Evolutionary conservation across 2,329 filamentous ascomycete species (phyloP).

Genomic region (Sclerotinia subarctica): DNA sequence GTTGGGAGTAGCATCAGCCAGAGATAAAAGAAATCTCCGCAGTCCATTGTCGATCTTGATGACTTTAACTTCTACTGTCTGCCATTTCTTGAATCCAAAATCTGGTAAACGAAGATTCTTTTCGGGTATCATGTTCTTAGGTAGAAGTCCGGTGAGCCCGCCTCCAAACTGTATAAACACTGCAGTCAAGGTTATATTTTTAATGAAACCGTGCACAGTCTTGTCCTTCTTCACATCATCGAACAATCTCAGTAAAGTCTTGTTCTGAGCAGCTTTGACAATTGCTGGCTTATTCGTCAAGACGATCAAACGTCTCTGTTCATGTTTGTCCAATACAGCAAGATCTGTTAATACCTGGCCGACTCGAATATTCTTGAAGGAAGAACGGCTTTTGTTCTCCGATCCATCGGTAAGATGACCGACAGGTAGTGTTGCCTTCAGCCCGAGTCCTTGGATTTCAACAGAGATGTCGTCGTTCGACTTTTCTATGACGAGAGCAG

Average conservation of each 20-base stretch:
- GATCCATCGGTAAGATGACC: conserved; percentile 86
- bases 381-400: conserved; percentile 69
- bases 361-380: conserved; percentile 76
- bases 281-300: conserved; percentile 83
- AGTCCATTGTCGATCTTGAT: conserved; percentile 68
- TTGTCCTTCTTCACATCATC: conserved; percentile 69
- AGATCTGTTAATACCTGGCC: conserved; percentile 80
- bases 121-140: conserved; percentile 72
- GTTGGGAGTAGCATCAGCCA: conserved; percentile 51
- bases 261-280: conserved; percentile 68
- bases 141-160: conserved; percentile 72
- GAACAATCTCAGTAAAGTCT: conserved; percentile 68
- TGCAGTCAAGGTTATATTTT: conserved; percentile 76
- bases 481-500: conserved; percentile 78
- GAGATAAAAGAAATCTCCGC: conserved; percentile 64
- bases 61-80: conserved; percentile 72
- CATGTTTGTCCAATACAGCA: conserved; percentile 82
- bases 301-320: conserved; percentile 69
- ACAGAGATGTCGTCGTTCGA: conserved; percentile 72
- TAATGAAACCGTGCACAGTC: conserved; percentile 73
- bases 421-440: conserved; percentile 74
- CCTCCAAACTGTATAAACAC: conserved; percentile 87
- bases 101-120: conserved; percentile 64
- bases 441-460: conserved; percentile 67
- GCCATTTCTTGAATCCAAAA: conserved; percentile 75